Conservation (phyloP, 768 basidiomycete genomes). For the Lactarius hengduanensis region DNA sequence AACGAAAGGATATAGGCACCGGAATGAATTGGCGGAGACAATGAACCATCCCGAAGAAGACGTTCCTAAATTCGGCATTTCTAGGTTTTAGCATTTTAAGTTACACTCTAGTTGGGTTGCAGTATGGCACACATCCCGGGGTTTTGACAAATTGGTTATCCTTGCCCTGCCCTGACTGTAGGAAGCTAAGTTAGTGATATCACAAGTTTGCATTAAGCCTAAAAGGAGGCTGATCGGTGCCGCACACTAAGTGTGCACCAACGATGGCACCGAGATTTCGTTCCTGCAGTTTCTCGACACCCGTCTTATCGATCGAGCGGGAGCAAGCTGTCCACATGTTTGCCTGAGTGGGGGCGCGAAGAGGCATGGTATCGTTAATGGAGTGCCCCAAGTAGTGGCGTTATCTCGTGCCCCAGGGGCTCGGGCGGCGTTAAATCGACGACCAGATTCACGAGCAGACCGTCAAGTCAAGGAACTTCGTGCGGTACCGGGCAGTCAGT, state of each 20-base stretch:
- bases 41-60: neutral
- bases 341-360: neutral
- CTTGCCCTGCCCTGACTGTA: neutral
- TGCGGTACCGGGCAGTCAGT: neutral
- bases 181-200: conserved; percentile 5
- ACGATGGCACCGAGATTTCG: neutral
- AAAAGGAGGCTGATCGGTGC: conserved; percentile 13
- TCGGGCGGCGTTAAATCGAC: neutral
- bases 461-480: neutral
- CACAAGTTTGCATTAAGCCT: neutral
- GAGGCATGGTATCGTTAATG: conserved; percentile 1
- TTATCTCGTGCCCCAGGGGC: conserved; percentile 2
- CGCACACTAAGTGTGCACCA: neutral
- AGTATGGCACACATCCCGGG: conserved; percentile 6
- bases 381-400: neutral
- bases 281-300: conserved; percentile 6
- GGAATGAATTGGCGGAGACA: conserved; percentile 2
- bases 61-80: conserved; percentile 18
- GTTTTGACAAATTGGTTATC: neutral
- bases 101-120: neutral
- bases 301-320: conserved; percentile 20
- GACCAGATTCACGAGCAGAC: neutral
- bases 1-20: conserved; percentile 12
- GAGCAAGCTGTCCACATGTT: conserved; percentile 4
- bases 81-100: conserved; percentile 25